Evolutionary conservation across 2,329 filamentous ascomycete species (phyloP), one percentile per base, ranked within the genome.

Genomic region (Bipolaris oryzae): DNA sequence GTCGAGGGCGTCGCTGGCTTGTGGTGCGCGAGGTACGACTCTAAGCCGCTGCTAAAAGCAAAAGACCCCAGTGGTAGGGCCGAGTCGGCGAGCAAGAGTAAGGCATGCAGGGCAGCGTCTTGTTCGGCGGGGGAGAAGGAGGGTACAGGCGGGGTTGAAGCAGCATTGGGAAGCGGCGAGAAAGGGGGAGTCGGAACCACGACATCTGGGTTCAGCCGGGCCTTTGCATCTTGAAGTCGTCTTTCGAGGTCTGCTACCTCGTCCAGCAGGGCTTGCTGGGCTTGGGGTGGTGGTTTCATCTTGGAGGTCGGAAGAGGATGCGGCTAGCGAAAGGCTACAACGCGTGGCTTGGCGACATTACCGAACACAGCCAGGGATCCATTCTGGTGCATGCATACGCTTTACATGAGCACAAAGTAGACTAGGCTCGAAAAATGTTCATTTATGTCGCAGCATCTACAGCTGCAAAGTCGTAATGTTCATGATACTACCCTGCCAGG

Each of bases 61-160:
- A 95, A 95, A n/a, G 90, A 91, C 55, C 91, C 91, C 0, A 95
- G 82, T 0, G 91, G 91, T 2, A 95, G 85, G 13, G 90, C 89
- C 1, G 91, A 93, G 79, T 95, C 91, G 45, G 91, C 86, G 46
- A 94, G 86, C 3, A 95, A 82, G 31, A 94, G 85, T 35, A 92
- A 84, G 63, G 89, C 88, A 76, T 94, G 91, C 25, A 74, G 70
- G n/a, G 68, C 71, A 69, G 58, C 13, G 42, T 47, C 31, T 7
- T 57, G 55, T 52, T 23, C 53, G 45, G 31, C 18, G n/a, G 42
- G 18, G 15, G 28, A 33, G 25, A 37, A 55, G 28, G 43, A 52
- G 21, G 34, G 25, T 20, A 9, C 35, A 33, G 6, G 52, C 28
- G 54, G 58, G 43, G 25, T 56, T 54, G 60, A 25, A 66, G 63